Evolutionary conservation across 164 flowering plant species (phyloP), one percentile per base, ranked within the genome.

Genomic region (Protea cynaroides): DNA sequence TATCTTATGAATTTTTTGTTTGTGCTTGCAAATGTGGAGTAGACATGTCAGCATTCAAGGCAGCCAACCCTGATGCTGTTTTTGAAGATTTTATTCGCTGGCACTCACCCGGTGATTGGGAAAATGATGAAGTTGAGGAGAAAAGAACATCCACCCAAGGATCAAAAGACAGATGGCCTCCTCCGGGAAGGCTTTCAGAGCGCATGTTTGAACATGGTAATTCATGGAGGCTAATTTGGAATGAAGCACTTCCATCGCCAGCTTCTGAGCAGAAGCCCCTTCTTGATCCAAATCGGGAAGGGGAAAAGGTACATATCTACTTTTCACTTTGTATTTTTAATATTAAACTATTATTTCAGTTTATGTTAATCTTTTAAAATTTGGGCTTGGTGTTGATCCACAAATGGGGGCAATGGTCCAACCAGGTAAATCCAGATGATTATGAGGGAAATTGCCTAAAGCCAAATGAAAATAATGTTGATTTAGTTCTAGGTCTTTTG

Each of bases 1-100:
- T n/a, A n/a, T n/a, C n/a, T n/a, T n/a, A n/a, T n/a, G n/a, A n/a
- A n/a, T n/a, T n/a, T n/a, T n/a, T n/a, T n/a, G n/a, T n/a, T n/a
- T n/a, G n/a, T n/a, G n/a, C n/a, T n/a, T n/a, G n/a, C n/a, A n/a
- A 52, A 38, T 53, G 62, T 69, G 65, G 49, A 77, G 43, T 71
- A 95, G 99, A 95, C 65, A 95, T 95, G 99, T 89, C 97, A 54
- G 99, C 97, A 66, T 95, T 95, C 69, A 95, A 92, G 80, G 99
- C 97, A 10, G 97, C 97, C 65, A 95, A 95, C 69, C 97, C 97
- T 17, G 88, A 81, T 69, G 94, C 94, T 68, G 78, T 83, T 38
- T 95, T 92, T 78, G 97, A 95, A 84, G 97, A 95, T 79, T 92
- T 95, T 64, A 92, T 95, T 46, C 80, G 97, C 68, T 95, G 99